Evolutionary conservation across 371 early-diverging fungal genomes (phyloP).

Genomic region (Mucor lusitanicus): DNA sequence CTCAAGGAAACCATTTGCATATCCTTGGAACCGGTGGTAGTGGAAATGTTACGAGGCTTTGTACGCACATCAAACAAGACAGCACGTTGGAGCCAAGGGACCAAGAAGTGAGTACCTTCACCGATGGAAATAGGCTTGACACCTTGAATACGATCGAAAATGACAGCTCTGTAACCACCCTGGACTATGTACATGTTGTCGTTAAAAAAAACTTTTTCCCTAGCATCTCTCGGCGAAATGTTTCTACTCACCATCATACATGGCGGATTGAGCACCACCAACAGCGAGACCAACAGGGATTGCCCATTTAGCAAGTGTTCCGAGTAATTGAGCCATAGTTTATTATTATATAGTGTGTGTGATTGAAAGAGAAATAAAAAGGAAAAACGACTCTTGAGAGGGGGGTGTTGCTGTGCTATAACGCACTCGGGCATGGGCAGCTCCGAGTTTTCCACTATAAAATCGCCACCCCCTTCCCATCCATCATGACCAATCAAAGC

Average conservation of each 20-base stretch:
- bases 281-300: constrained; percentile 70
- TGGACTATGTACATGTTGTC: constrained; percentile 61
- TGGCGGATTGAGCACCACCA: constrained; percentile 75
- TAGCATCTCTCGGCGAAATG: neutral
- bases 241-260: constrained; percentile 85
- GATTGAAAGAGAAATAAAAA: neutral
- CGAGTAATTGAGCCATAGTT: constrained; percentile 48
- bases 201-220: neutral
- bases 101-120: constrained; percentile 97
- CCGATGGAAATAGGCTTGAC: constrained; percentile 77
- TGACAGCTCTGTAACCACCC: constrained; percentile 96
- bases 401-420: neutral
- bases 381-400: neutral
- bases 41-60: constrained; percentile 94
- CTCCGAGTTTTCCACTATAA: neutral
- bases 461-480: neutral
- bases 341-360: neutral
- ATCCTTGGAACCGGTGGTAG: constrained; percentile 87
- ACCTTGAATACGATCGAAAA: constrained; percentile 95
- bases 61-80: constrained; percentile 88
- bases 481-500: neutral
- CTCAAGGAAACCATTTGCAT: constrained; percentile 95
- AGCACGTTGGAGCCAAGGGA: constrained; percentile 91
- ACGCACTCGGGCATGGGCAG: neutral
- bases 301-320: constrained; percentile 66